Evolutionary conservation across 2,329 filamentous ascomycete genomes (phyloP), one percentile per base, ranked within the genome.

Genomic region (Paecilomyces sp.): DNA sequence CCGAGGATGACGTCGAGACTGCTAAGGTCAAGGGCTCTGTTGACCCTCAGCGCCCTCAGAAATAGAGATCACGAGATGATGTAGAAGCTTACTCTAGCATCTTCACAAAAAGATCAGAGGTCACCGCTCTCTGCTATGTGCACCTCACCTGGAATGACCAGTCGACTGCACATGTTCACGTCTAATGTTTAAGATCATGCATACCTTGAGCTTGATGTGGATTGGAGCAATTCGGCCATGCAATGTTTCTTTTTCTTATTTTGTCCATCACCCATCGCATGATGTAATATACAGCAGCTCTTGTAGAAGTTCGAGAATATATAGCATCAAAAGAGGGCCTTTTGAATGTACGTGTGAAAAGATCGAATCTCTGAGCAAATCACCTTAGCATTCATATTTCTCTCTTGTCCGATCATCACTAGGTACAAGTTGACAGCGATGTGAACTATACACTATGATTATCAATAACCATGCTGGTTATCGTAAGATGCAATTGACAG

Each of bases 1-100:
- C 75, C n/a, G 83, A 86, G 71, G 83, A 82, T 31, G 71, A 75
- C 56, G 79, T 79, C 31, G 83, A 86, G 55, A 79, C 81, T 11
- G 80, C 83, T 24, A 85, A 86, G 69, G 63, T 77, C 28, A 79
- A 80, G 69, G 81, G 80, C 33, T 79, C 80, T 11, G 73, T 83
- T 56, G 74, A 78, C 41, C 69, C 73, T 5, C 63, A 65, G 60
- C 66, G 74, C 54, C 69, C 70, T n/a, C 61, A 65, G 51, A 31
- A 50, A 18, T 52, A 56, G 22, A 47, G n/a, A 47, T 47, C 41
- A 41, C n/a, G 13, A n/a, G 36, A n/a, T 13, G 9, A 47, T 18
- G 15, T 47, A 47, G n/a, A 47, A 18, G 18, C 6, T 4, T 18
- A 47, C 41, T 47, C 31, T 33, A 33, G 31, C 31, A 5, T 47